phyloP scores from a whole-genome alignment of 768 basidiomycete species.

The Suillus tomentosus region DNA sequence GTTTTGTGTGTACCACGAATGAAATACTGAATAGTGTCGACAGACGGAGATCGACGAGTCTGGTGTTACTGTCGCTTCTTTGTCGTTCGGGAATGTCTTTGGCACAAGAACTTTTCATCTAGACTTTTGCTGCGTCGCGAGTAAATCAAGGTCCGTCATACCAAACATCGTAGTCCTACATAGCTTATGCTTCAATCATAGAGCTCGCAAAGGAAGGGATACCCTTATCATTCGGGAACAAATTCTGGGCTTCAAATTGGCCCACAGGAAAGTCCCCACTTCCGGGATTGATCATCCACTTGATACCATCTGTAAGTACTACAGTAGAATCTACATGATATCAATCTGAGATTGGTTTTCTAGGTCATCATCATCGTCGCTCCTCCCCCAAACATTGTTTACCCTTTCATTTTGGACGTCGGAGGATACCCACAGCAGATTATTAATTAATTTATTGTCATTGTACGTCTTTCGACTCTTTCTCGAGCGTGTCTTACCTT shows the following conservation, averaged over 20 bases:
- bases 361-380: conserved; percentile 56
- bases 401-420: conserved; percentile 64
- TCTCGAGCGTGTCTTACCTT: not conserved
- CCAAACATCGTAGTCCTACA: not conserved
- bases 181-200: conserved; percentile 13
- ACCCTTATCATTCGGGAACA: conserved; percentile 60
- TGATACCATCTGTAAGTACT: conserved; percentile 49
- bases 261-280: conserved; percentile 58
- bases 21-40: not conserved
- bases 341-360: conserved; percentile 41
- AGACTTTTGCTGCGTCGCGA: conserved; percentile 54
- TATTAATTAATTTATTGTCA: conserved; percentile 55
- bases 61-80: conserved; percentile 57
- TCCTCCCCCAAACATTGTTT: conserved; percentile 53
- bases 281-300: conserved; percentile 55
- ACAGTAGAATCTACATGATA: not conserved
- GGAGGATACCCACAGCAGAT: conserved; percentile 53
- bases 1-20: not conserved
- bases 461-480: conserved; percentile 37
- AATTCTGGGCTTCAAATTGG: conserved; percentile 65
- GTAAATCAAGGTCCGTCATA: conserved; percentile 50
- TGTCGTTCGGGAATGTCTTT: conserved; percentile 64
- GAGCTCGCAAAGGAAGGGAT: conserved; percentile 65
- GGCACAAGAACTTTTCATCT: not conserved
- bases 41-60: conserved; percentile 48